Base-by-base conservation (phyloP, 2,329 filamentous ascomycete genomes). In the Colletotrichum tropicale region DNA sequence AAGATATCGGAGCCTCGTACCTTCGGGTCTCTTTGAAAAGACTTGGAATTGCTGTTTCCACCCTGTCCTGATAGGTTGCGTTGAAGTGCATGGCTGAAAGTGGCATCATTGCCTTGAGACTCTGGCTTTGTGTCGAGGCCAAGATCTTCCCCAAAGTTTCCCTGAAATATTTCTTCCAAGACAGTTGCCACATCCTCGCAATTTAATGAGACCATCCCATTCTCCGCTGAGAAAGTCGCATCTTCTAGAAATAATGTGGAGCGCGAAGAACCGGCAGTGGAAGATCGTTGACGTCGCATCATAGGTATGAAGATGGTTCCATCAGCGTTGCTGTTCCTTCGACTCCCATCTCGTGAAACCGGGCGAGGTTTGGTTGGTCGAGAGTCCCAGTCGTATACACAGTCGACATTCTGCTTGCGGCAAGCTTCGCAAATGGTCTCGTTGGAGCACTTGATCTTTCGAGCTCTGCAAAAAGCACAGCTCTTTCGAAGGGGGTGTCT, bases 391-490 rank as follows among this genome's bases (percentile, higher is more conserved):
- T 84, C 83, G 79, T 84, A 84, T 77, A 85, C 84, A 77, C 83
- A 84, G 77, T 85, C 83, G 64, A 81, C 82, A 12, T 82, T 83
- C 70, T 84, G 83, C 52, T 81, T 80, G 55, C 83, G 81, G 61
- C 83, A 84, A 30, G 83, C 83, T 71, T 84, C 82, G 79, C 83
- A 85, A 48, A 84, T 85, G 32, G 81, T 81, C 61, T 83, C 83
- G 77, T 84, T 84, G 69, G 82, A 84, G 75, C 83, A 85, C 69
- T 84, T 85, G 78, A 85, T 84, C 78, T 85, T 85, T 18, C 83
- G 80, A 30, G 83, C 82, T n/a, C 83, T 81, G 77, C 83, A 85
- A 68, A 84, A 85, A 69, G 82, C 80, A 77, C 83, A 85, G 2
- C 83, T 84, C 30, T 82, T 80, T 64, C 83, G 81, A 24, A 84